Evolutionary conservation across 192 early-diverging fungal genomes (phyloP), one percentile per base, ranked within the genome.

Genomic region (Spizellomyces sp.): DNA sequence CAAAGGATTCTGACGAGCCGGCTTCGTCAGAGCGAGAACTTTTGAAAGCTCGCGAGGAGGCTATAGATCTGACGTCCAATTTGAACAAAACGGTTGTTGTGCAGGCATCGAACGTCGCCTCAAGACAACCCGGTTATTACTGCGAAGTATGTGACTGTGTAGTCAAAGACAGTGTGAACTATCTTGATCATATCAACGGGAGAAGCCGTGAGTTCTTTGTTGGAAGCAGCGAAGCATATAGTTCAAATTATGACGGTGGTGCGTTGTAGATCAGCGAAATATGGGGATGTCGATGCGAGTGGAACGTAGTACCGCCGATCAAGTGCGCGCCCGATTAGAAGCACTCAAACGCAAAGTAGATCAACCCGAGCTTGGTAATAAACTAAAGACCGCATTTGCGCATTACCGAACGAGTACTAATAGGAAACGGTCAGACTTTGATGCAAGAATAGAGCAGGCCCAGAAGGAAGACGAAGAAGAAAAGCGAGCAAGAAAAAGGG

Each of bases 131-230:
- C 5, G 96, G 96, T 17, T 98, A 93, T 75, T 94, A 93, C 68
- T 98, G 96, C 79, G 88, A 92, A 74, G 82, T 85, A 4, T 97
- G 96, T 69, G 93, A 96, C 65, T 87, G 89, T 62, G 89, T 89
- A 5, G 84, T 94, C 62, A 95, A 95, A 69, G 96, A 98, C 81
- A 95, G 91, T 70, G 81, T 91, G 50, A 92, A 87, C 54, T 98
- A 90, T 61, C 80, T 97, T 66, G 95, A 96, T 75, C 95, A 98
- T 66, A 90, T 93, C 61, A 98, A 96, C 76, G 92, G 93, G 66
- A 85, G 84, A 67, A 92, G 91, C 63, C 96, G 90, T 93, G 78
- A 73, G 86, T 76, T 72, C 41, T 19, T 19, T 44, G 42, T 22
- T 15, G 42, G 66, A 3, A 6, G 4, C 12, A 69, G n/a, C 2